A percentile compares a stretch with the other conserved stretches of the same genome.
Evolutionary conservation across 495 filamentous ascomycete species (phyloP).

Genomic region (Aspergillus diversus): DNA sequence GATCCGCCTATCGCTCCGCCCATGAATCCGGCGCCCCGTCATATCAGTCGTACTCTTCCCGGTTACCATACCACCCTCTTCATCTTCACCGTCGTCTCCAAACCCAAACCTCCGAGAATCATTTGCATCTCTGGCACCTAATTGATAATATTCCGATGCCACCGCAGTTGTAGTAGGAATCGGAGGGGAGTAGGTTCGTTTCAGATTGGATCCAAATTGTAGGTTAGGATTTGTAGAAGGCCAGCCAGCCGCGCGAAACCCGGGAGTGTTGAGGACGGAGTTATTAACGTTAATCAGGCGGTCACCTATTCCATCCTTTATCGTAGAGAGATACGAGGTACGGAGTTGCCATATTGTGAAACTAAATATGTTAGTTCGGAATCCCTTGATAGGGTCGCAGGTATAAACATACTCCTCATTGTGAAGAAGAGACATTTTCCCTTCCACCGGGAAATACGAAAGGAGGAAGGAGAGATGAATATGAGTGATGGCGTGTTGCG

Average conservation of each 20-base stretch:
- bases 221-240: conserved; percentile 53
- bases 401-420: conserved; percentile 82
- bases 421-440: conserved; percentile 87
- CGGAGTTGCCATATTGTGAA: conserved; percentile 93
- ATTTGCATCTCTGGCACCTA: conserved; percentile 39
- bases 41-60: conserved; percentile 75
- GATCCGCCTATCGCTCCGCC: conserved; percentile 51
- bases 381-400: conserved; percentile 5
- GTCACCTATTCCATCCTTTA: conserved; percentile 95
- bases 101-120: conserved; percentile 36
- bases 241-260: conserved; percentile 96
- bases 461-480: background rate
- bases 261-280: conserved; percentile 86
- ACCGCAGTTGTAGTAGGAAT: conserved; percentile 78
- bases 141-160: conserved; percentile 79
- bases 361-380: conserved; percentile 48
- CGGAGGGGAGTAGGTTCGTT: conserved; percentile 92
- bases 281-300: conserved; percentile 92
- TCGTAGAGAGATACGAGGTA: conserved; percentile 83
- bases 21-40: conserved; percentile 64
- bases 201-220: conserved; percentile 64
- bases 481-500: conserved; percentile 2
- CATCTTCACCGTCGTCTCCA: conserved; percentile 73
- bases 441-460: conserved; percentile 3
- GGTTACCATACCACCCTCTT: conserved; percentile 81